Evolutionary conservation across 2,329 filamentous ascomycete species (phyloP).

Genomic region (Helotiales sp.): DNA sequence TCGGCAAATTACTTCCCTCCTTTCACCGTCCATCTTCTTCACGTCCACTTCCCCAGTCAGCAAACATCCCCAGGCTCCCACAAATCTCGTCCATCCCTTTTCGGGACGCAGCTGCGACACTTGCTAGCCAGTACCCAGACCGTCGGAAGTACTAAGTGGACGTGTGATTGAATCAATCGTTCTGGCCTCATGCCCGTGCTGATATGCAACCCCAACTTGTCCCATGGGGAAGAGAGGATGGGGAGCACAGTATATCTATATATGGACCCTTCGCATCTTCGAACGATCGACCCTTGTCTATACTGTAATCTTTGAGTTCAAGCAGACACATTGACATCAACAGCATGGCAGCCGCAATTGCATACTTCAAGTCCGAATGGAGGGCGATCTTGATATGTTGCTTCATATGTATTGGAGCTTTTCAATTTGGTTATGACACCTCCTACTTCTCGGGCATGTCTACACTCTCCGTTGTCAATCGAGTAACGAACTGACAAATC

Average conservation of each 20-base stretch:
- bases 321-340: background rate
- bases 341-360: background rate
- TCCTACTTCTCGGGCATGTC: background rate
- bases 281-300: background rate
- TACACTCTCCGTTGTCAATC: background rate
- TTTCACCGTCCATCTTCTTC: background rate
- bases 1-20: background rate
- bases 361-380: slow-evolving; percentile 2
- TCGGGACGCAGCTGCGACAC: background rate
- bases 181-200: background rate
- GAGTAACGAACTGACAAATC: background rate
- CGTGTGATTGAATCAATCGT: background rate
- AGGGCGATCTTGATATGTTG: slow-evolving; percentile 1
- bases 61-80: background rate
- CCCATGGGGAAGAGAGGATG: background rate
- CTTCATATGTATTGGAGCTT: slow-evolving; percentile 4
- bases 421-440: slow-evolving; percentile 1
- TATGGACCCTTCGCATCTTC: background rate
- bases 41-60: background rate
- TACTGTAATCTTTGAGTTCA: background rate
- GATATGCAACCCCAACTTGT: background rate
- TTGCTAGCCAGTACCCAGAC: background rate
- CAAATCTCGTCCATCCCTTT: background rate
- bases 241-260: background rate
- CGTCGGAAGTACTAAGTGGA: background rate